These are phyloP conservation scores for Suillus brevipes DNA, from an alignment of 768 basidiomycete species.

Conservation along the genomic window DNA sequence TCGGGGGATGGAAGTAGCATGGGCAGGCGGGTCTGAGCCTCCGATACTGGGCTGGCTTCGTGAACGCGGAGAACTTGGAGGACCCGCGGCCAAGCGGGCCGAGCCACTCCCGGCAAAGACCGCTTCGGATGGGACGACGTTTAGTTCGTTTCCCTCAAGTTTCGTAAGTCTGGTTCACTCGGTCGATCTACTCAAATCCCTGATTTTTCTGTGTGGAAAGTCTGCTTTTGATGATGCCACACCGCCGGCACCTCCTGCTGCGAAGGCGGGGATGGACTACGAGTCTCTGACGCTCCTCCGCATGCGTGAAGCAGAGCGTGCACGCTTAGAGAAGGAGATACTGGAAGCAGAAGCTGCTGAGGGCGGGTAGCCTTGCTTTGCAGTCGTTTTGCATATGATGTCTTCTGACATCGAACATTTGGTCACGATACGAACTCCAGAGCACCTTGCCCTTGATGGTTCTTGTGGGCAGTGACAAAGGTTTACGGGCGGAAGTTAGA, in stretches of 20 bases:
- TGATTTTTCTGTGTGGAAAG: neutral
- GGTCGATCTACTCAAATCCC: neutral
- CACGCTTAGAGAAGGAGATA: constrained; percentile 75
- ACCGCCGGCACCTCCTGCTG: constrained; percentile 21
- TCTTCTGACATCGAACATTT: neutral
- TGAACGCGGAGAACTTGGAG: constrained; percentile 64
- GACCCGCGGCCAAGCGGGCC: constrained; percentile 7
- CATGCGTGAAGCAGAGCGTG: constrained; percentile 78
- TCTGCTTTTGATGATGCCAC: constrained; percentile 5
- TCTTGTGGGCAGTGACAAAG: neutral
- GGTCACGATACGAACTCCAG: neutral
- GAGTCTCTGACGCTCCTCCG: constrained; percentile 80
- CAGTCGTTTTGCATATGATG: neutral
- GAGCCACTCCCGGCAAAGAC: constrained; percentile 28
- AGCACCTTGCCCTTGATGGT: neutral
- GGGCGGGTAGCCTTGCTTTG: neutral
- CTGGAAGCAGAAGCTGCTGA: constrained; percentile 63
- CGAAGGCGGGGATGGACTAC: constrained; percentile 60
- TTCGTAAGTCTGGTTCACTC: constrained; percentile 39
- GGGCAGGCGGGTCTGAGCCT: constrained; percentile 75
- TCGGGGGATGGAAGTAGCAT: constrained; percentile 68
- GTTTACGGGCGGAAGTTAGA: neutral
- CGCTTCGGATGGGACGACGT: constrained; percentile 30
- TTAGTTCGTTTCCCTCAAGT: constrained; percentile 60
- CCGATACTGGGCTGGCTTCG: constrained; percentile 71